phyloP scores from a whole-genome alignment of 2,329 filamentous ascomycete species.

The Camillea tinctor region DNA sequence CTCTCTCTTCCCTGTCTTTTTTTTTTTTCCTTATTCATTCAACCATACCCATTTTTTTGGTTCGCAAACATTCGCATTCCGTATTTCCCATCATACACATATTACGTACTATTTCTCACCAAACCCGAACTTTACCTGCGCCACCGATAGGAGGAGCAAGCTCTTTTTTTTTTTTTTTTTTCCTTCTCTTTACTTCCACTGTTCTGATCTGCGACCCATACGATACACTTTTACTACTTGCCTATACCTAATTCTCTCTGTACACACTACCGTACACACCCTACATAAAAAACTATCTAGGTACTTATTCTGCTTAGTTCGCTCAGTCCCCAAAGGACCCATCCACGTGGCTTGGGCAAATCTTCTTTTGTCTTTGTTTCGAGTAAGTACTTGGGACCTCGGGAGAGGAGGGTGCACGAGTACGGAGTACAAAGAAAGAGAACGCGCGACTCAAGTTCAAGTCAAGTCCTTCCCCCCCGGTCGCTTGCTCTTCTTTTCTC shows the following conservation, averaged over 20 bases:
- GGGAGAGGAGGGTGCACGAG: background rate
- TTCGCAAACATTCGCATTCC: background rate
- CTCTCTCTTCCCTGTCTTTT: slow-evolving; percentile 9
- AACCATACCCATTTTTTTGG: background rate
- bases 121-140: background rate
- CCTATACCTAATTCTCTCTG: background rate
- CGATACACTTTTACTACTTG: no score
- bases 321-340: background rate
- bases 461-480: no score
- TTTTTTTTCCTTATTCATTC: background rate
- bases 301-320: background rate
- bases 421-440: background rate
- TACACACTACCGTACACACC: background rate
- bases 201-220: background rate
- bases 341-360: background rate
- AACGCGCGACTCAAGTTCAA: background rate
- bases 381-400: background rate
- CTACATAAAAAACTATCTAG: background rate
- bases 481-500: background rate
- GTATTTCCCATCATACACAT: background rate
- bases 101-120: no score
- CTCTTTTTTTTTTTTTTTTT: background rate
- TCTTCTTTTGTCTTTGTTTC: background rate
- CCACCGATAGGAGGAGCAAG: background rate
- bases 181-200: slow-evolving; percentile 10